Percentiles rank a stretch among this genome's conserved stretches.
Evolutionary conservation across 1,284 basidiomycete species (phyloP).

Genomic region (Papiliotrema fonsecae): DNA sequence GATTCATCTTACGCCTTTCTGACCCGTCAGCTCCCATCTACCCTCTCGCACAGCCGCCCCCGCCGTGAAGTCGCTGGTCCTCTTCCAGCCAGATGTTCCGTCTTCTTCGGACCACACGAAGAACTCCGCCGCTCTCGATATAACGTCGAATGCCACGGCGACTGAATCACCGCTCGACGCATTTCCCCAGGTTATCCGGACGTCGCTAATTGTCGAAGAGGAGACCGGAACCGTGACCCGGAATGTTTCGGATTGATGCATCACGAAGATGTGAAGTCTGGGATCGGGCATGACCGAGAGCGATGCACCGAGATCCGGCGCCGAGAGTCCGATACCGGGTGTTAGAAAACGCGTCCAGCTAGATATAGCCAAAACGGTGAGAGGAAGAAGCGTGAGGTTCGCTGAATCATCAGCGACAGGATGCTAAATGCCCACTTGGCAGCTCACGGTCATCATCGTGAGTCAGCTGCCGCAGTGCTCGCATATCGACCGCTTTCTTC

Average conservation of each 20-base stretch:
- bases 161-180: conserved; percentile 13
- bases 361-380: conserved; percentile 23
- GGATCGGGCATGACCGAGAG: conserved; percentile 6
- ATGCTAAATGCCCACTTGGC: background rate
- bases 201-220: background rate
- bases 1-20: conserved; percentile 15
- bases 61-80: conserved; percentile 26
- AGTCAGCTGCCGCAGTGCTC: conserved; percentile 7
- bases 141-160: conserved; percentile 17
- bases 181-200: conserved; percentile 14
- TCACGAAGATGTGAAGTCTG: conserved; percentile 13
- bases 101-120: conserved; percentile 7
- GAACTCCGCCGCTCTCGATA: conserved; percentile 2
- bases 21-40: conserved; percentile 26
- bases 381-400: conserved; percentile 19
- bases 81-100: conserved; percentile 13
- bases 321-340: conserved; percentile 12
- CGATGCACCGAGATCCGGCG: conserved; percentile 25
- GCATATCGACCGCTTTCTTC: conserved; percentile 8
- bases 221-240: conserved; percentile 14
- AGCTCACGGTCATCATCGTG: conserved; percentile 13
- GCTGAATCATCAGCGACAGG: conserved; percentile 11
- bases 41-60: conserved; percentile 24
- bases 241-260: conserved; percentile 10
- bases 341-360: conserved; percentile 33